Evolutionary conservation across 129 eudicot genomes (phyloP).

Genomic region (Arctium lappa): DNA sequence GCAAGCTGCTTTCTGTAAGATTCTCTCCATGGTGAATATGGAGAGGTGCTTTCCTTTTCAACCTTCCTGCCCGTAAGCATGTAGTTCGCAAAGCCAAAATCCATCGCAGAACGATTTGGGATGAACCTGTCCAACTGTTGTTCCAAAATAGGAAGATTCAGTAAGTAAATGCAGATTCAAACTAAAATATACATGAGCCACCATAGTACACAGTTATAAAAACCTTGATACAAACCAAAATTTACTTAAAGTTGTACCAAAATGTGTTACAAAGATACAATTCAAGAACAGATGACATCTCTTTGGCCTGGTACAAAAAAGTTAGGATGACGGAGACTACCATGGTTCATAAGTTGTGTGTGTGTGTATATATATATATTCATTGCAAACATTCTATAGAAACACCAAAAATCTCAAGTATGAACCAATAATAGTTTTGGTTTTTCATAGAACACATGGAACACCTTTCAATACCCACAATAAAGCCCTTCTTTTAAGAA

Average conservation of each 20-base stretch:
- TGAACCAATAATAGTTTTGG: background rate
- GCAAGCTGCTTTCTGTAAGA: slow-evolving; percentile 53
- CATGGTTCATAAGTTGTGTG: background rate
- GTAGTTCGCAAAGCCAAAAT: slow-evolving; percentile 57
- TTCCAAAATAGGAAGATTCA: background rate
- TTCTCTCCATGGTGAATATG: slow-evolving; percentile 36
- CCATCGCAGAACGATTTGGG: slow-evolving; percentile 73
- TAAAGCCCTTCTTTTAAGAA: background rate
- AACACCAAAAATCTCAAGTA: no score
- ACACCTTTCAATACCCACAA: background rate
- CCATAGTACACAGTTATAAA: background rate
- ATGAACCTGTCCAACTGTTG: slow-evolving; percentile 66
- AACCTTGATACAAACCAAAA: background rate
- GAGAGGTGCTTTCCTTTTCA: slow-evolving; percentile 24
- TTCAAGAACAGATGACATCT: background rate
- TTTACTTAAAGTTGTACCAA: background rate
- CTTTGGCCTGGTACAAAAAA: background rate
- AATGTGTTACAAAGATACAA: background rate
- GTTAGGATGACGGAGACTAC: background rate
- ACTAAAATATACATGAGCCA: background rate
- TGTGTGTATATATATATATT: no score
- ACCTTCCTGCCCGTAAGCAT: slow-evolving; percentile 49
- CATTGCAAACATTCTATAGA: no score
- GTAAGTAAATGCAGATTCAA: background rate
- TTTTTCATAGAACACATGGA: background rate